A percentile compares a stretch with the other conserved stretches of the same genome.
Evolutionary conservation across 2,329 filamentous ascomycete genomes (phyloP).

Genomic region (Calonectria pseudoturangicola): DNA sequence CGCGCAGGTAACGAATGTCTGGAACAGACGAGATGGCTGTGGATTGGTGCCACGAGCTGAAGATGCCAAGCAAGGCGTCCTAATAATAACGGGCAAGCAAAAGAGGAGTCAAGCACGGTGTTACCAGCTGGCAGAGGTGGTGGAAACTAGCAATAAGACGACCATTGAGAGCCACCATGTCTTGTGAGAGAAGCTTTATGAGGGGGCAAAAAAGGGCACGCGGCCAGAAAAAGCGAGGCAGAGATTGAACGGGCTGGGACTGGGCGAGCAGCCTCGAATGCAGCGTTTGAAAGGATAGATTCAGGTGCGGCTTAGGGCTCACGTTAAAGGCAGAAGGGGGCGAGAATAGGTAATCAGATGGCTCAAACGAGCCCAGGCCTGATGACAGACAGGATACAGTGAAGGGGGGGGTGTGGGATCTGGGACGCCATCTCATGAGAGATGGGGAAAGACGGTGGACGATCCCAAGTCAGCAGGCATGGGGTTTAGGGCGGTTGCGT

Average conservation of each 20-base stretch:
- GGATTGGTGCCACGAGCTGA: slow-evolving; percentile 20
- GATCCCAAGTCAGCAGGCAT: slow-evolving; percentile 50
- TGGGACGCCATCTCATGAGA: slow-evolving; percentile 37
- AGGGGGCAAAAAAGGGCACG: slow-evolving; percentile 46
- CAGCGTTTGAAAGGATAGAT: slow-evolving; percentile 37
- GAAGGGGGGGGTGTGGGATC: slow-evolving; percentile 49
- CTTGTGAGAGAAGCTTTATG: slow-evolving; percentile 43
- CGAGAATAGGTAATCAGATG: slow-evolving; percentile 42
- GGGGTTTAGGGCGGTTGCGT: slow-evolving; percentile 43
- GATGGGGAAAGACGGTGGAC: slow-evolving; percentile 51
- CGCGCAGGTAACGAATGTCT: slow-evolving; percentile 35
- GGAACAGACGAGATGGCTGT: slow-evolving; percentile 26
- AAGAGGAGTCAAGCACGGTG: slow-evolving; percentile 41
- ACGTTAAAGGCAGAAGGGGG: slow-evolving; percentile 41
- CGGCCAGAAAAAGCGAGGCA: slow-evolving; percentile 44
- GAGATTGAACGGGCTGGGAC: slow-evolving; percentile 45
- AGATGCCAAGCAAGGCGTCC: background rate
- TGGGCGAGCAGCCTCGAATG: slow-evolving; percentile 47
- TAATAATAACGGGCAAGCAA: slow-evolving; percentile 22
- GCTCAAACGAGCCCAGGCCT: slow-evolving; percentile 29
- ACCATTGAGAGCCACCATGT: slow-evolving; percentile 40
- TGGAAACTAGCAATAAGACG: slow-evolving; percentile 41
- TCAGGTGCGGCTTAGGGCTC: slow-evolving; percentile 47
- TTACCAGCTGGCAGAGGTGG: slow-evolving; percentile 39
- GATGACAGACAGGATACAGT: slow-evolving; percentile 47